These are phyloP conservation scores for Macrophomina tecta DNA, from an alignment of 2,329 filamentous ascomycete species.

Conservation along the genomic window DNA sequence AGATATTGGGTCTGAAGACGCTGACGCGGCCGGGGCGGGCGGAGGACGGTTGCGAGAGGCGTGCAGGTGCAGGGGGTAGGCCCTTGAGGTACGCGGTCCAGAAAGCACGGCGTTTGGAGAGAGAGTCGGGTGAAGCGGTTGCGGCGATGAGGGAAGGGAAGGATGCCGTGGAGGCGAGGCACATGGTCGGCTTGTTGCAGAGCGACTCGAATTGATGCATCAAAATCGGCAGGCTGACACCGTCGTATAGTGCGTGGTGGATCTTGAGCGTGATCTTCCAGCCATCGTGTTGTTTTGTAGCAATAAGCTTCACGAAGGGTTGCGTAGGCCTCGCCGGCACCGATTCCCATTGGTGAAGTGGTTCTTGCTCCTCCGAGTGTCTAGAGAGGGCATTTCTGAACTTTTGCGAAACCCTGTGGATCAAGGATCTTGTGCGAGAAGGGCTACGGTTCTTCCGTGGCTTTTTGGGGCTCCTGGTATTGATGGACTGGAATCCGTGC, in stretches of 20 bases:
- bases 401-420: slow-evolving; percentile 8
- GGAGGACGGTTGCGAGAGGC: background rate
- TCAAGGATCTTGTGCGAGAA: background rate
- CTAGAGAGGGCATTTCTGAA: slow-evolving; percentile 3
- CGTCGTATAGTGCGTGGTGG: slow-evolving; percentile 90
- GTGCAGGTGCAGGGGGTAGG: background rate
- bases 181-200: slow-evolving; percentile 41
- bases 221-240: slow-evolving; percentile 73
- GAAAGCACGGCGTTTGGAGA: slow-evolving; percentile 50
- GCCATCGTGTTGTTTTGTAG: slow-evolving; percentile 37
- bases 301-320: slow-evolving; percentile 46
- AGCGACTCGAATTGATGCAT: slow-evolving; percentile 58
- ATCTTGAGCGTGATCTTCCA: slow-evolving; percentile 59
- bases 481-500: slow-evolving; percentile 38
- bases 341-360: background rate
- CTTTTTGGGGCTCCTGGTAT: background rate
- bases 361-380: background rate
- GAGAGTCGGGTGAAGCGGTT: slow-evolving; percentile 24
- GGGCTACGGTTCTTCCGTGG: slow-evolving; percentile 4
- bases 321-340: slow-evolving; percentile 30
- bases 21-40: slow-evolving; percentile 43
- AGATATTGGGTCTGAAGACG: slow-evolving; percentile 57
- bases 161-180: background rate
- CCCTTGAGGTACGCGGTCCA: slow-evolving; percentile 56
- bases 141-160: slow-evolving; percentile 12